These are phyloP conservation scores for Aspergillus sp. DNA, from an alignment of 2,329 filamentous ascomycete species.

Conservation along the genomic window DNA sequence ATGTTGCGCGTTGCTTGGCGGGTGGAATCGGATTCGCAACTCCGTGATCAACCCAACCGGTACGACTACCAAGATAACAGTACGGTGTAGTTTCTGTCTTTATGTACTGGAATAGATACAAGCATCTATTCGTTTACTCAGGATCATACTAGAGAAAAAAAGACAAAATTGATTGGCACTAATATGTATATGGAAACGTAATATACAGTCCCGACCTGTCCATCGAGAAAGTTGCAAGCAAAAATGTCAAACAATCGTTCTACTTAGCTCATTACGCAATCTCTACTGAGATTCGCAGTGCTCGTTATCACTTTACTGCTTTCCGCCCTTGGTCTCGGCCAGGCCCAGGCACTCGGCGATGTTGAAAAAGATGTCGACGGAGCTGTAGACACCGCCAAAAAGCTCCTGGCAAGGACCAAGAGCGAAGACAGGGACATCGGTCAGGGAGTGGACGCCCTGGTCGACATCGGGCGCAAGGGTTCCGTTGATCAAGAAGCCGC, in stretches of 20 bases:
- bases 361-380: slow-evolving; percentile 42
- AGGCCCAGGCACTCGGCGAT: slow-evolving; percentile 43
- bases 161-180: neutral
- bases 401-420: slow-evolving; percentile 75
- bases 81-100: too few relatives aligned
- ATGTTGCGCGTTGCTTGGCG: slow-evolving; percentile 6
- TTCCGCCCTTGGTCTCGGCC: slow-evolving; percentile 21
- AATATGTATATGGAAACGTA: slow-evolving; percentile 9
- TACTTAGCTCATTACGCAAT: neutral
- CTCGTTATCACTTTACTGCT: neutral
- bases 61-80: too few relatives aligned
- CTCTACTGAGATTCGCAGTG: neutral
- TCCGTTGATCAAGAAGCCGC: slow-evolving; percentile 73
- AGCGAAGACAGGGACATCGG: slow-evolving; percentile 76
- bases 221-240: neutral
- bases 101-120: too few relatives aligned
- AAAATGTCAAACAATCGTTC: neutral
- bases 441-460: slow-evolving; percentile 74
- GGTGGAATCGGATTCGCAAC: neutral
- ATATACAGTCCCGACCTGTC: slow-evolving; percentile 3
- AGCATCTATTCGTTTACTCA: neutral
- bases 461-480: slow-evolving; percentile 64
- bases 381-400: slow-evolving; percentile 56
- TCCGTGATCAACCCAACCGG: too few relatives aligned
- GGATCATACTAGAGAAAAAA: neutral